Conservation (phyloP, 2,329 filamentous ascomycete genomes). For the Penicillium sp. region DNA sequence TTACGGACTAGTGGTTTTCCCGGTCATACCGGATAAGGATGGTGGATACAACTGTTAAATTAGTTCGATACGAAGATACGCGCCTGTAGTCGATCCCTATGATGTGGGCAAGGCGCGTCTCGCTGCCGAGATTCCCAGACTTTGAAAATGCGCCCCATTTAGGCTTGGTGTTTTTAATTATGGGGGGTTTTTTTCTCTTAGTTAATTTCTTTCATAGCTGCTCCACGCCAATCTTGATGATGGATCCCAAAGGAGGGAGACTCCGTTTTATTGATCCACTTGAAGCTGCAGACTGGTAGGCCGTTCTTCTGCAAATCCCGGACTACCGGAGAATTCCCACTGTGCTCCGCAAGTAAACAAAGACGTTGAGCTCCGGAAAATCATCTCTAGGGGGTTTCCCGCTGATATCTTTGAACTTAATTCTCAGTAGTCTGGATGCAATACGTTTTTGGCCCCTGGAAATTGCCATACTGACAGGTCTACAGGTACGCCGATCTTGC, state of each 20-base stretch:
- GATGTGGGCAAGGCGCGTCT: slow-evolving; percentile 6
- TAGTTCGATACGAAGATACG: slow-evolving; percentile 11
- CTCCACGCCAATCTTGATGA: slow-evolving; percentile 12
- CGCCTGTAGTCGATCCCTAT: slow-evolving; percentile 7
- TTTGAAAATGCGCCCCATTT: background rate
- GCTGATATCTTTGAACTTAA: background rate
- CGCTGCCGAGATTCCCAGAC: slow-evolving; percentile 15
- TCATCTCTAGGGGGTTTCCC: background rate
- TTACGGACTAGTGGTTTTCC: background rate
- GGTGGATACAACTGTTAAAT: slow-evolving; percentile 2
- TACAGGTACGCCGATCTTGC: background rate
- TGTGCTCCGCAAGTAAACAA: background rate
- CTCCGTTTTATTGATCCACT: slow-evolving; percentile 15
- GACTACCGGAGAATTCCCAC: slow-evolving; percentile 13
- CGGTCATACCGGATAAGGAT: slow-evolving; percentile 4
- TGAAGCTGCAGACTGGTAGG: background rate
- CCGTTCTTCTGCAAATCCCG: slow-evolving; percentile 19
- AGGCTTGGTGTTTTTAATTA: background rate
- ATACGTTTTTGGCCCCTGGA: background rate
- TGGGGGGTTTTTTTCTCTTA: background rate
- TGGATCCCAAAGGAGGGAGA: slow-evolving; percentile 11
- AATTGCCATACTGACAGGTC: background rate
- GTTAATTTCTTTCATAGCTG: background rate
- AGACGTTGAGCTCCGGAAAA: background rate
- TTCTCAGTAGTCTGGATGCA: background rate